Conservation (phyloP, 2,329 filamentous ascomycete species). For the Furcasterigmium furcatum region DNA sequence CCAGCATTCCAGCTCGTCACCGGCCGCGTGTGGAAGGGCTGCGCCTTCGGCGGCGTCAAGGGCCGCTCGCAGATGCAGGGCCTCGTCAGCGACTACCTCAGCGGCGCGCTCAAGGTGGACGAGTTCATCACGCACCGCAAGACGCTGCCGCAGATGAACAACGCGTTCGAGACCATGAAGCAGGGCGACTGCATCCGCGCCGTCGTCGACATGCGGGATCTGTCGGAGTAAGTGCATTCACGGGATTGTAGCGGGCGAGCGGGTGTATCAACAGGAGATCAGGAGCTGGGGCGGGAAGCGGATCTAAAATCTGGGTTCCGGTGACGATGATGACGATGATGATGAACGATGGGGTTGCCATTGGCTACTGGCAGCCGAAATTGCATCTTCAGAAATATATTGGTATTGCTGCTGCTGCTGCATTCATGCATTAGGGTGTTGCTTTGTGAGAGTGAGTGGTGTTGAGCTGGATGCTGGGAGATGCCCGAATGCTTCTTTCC, state of each 20-base stretch:
- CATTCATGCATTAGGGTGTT: too few relatives aligned
- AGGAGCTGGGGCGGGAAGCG: too few relatives aligned
- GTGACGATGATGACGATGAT: background rate
- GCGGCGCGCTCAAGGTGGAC: constrained; percentile 90
- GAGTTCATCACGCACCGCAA: constrained; percentile 99
- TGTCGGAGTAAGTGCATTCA: background rate
- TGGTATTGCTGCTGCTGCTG: too few relatives aligned
- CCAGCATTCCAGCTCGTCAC: constrained; percentile 97
- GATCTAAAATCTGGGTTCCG: background rate
- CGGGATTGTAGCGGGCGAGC: background rate
- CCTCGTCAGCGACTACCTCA: constrained; percentile 86
- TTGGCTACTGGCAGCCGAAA: too few relatives aligned
- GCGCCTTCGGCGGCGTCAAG: constrained; percentile 97
- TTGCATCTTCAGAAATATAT: too few relatives aligned
- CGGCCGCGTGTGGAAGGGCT: constrained; percentile 95
- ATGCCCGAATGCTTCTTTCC: too few relatives aligned
- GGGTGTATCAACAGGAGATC: background rate
- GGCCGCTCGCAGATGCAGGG: constrained; percentile 87
- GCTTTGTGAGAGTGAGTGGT: too few relatives aligned
- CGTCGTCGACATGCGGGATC: constrained; percentile 67
- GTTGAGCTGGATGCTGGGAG: too few relatives aligned
- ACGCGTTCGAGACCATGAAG: constrained; percentile 92
- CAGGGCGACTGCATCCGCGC: constrained; percentile 94
- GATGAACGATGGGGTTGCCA: background rate
- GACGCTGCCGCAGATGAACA: constrained; percentile 78